A percentile compares a stretch with the other conserved stretches of the same genome.
Conservation (phyloP, 2,329 filamentous ascomycete genomes). For the Sporothrix phasma region DNA sequence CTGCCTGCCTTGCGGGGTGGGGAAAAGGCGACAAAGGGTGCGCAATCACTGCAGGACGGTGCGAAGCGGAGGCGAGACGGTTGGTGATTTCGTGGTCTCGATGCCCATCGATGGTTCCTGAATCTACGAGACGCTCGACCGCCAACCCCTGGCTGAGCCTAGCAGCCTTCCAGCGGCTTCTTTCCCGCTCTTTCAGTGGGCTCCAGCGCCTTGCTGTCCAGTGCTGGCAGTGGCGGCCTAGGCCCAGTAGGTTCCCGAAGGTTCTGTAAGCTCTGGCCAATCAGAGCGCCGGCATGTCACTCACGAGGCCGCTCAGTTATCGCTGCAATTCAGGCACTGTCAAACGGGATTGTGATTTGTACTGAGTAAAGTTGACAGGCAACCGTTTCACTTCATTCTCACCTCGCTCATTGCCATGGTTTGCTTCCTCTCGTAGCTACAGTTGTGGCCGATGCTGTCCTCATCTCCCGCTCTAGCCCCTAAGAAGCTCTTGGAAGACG, state of each 20-base stretch:
- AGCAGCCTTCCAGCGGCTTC: background rate
- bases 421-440: too few species aligned
- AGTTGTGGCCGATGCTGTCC: too few species aligned
- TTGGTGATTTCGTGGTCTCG: background rate
- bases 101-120: slow-evolving; percentile 8
- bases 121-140: background rate
- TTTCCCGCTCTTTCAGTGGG: background rate
- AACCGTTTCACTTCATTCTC: background rate
- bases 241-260: background rate
- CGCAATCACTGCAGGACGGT: background rate
- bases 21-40: background rate
- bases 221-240: background rate
- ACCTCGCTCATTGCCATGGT: background rate
- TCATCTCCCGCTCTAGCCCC: background rate
- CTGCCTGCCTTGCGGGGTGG: slow-evolving; percentile 3
- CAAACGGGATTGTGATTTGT: background rate
- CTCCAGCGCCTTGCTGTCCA: background rate
- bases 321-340: background rate
- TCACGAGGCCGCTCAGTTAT: too few species aligned
- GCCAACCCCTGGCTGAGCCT: background rate
- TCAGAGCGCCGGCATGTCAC: slow-evolving; percentile 14
- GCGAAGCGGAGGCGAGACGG: background rate
- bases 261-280: slow-evolving; percentile 7
- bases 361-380: background rate
- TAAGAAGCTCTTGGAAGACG: background rate